phyloP scores from a whole-genome alignment of 352 stramenopile species.

The Phytophthora ohioensis region DNA sequence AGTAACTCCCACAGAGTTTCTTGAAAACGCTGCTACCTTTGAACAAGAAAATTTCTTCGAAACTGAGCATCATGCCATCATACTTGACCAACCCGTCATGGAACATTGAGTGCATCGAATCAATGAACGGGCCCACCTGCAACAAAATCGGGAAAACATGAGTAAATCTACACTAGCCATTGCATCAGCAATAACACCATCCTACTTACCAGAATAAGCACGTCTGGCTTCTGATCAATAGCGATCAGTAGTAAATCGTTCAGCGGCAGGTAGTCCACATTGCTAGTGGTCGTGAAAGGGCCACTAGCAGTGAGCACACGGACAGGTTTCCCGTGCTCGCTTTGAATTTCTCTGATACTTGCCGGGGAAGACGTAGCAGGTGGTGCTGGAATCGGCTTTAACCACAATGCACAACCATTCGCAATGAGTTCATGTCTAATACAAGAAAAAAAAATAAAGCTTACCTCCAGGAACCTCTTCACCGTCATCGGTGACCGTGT shows the following conservation, averaged over 20 bases:
- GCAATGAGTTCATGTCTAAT: neutral
- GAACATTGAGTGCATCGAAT: slow-evolving; percentile 92
- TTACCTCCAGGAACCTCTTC: slow-evolving; percentile 82
- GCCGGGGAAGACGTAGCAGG: slow-evolving; percentile 53
- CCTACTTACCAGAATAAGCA: slow-evolving; percentile 91
- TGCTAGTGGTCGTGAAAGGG: slow-evolving; percentile 95
- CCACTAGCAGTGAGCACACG: slow-evolving; percentile 92
- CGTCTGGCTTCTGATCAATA: slow-evolving; percentile 90
- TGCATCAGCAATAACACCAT: neutral
- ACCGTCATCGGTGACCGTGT: slow-evolving; percentile 77
- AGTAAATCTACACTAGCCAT: neutral
- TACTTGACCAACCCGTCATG: slow-evolving; percentile 83
- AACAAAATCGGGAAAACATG: slow-evolving; percentile 8
- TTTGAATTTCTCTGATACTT: slow-evolving; percentile 59
- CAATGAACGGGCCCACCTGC: slow-evolving; percentile 96
- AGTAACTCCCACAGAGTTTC: neutral
- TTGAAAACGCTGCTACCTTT: slow-evolving; percentile 56
- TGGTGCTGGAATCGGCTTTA: slow-evolving; percentile 73
- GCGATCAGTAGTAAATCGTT: slow-evolving; percentile 92
- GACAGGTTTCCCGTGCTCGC: slow-evolving; percentile 52
- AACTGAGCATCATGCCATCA: slow-evolving; percentile 83
- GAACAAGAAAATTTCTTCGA: slow-evolving; percentile 89
- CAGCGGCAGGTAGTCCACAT: slow-evolving; percentile 95
- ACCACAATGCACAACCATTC: slow-evolving; percentile 1
- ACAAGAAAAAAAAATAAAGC: neutral